A percentile compares a stretch with the other conserved stretches of the same genome.
Evolutionary conservation across 768 basidiomycete species (phyloP).

Genomic region (Favolaschia claudopus): DNA sequence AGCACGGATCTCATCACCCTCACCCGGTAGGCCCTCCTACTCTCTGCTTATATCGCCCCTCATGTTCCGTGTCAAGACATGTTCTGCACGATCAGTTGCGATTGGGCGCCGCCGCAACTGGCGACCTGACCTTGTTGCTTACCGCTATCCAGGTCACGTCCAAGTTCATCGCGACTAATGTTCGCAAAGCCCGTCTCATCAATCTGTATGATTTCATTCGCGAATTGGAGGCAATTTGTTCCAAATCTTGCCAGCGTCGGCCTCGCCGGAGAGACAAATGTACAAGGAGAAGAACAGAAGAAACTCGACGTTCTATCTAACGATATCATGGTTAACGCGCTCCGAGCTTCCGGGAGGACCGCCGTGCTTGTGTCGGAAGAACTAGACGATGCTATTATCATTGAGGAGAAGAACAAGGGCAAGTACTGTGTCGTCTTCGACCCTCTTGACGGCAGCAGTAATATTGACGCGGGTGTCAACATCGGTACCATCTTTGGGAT

Average conservation of each 20-base stretch:
- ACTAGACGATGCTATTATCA: conserved; percentile 90
- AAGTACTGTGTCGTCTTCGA: conserved; percentile 99
- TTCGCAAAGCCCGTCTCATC: conserved; percentile 95
- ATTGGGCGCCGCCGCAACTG: conserved; percentile 83
- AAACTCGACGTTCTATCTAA: conserved; percentile 98
- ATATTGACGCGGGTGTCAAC: conserved; percentile 98
- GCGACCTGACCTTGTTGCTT: conserved; percentile 93
- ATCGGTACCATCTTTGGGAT: conserved; percentile 98
- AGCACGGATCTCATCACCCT: conserved; percentile 91
- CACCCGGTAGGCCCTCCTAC: conserved; percentile 66
- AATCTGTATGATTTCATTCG: conserved; percentile 75
- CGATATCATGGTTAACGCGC: conserved; percentile 98
- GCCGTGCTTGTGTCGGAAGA: conserved; percentile 98
- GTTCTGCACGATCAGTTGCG: conserved; percentile 87
- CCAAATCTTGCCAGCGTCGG: conserved; percentile 73
- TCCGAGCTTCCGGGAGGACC: conserved; percentile 95
- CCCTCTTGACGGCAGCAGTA: conserved; percentile 94
- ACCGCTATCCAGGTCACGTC: conserved; percentile 96
- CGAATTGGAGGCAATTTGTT: conserved; percentile 5
- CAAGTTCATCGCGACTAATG: conserved; percentile 98
- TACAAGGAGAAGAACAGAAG: conserved; percentile 99
- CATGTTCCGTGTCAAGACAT: conserved; percentile 59
- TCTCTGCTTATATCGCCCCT: background rate
- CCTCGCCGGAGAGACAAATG: conserved; percentile 94
- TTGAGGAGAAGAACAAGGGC: conserved; percentile 81